Evolutionary conservation across 1,284 basidiomycete species (phyloP), one percentile per base, ranked within the genome.

Genomic region (Singerocomus rubriflavus): DNA sequence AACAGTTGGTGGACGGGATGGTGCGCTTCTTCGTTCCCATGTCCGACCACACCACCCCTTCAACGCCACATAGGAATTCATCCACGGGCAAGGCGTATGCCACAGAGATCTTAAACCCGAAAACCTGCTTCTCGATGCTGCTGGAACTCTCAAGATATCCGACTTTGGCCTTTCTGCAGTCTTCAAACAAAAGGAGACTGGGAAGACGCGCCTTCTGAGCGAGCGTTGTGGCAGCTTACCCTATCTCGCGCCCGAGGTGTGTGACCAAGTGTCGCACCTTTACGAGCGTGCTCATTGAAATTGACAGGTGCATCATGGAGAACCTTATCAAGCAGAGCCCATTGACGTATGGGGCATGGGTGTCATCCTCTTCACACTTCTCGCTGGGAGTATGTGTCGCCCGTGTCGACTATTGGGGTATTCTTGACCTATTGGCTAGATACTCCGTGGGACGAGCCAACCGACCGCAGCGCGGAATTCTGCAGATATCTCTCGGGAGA

Each of bases 401-500:
- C 6, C 21, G 4, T 33, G 5, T 34, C 6, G 16, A n/a, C 8
- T 11, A 2, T 25, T 16, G 11, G 16, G 13, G 6, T 16, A 8
- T 33, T 45, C 40, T 37, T 51, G 2, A 54, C 35, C 33, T 17
- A 33, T 55, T 46, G 9, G 47, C 43, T 17, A 97, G 93, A 97
- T 66, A 98, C 96, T 0, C 97, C 96, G 1, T 99, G 96, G 96
- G 96, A 98, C 64, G 91, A 97, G 65, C 94, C 96, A 4, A 93
- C 93, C 0, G 65, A 70, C 1, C 75, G 78, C 17, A 92, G 89
- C 55, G 80, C 82, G 2, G 96, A 99, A 69, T 99, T 83, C 66
- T 66, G 71, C 26, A 80, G 83, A 7, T 99, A 91, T 68, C 64
- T 88, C 3, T 78, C 78, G 0, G 93, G 93, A 2, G 74, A 87